Evolutionary conservation across 768 basidiomycete species (phyloP), one percentile per base, ranked within the genome.

Genomic region (Termitomyces sp.): DNA sequence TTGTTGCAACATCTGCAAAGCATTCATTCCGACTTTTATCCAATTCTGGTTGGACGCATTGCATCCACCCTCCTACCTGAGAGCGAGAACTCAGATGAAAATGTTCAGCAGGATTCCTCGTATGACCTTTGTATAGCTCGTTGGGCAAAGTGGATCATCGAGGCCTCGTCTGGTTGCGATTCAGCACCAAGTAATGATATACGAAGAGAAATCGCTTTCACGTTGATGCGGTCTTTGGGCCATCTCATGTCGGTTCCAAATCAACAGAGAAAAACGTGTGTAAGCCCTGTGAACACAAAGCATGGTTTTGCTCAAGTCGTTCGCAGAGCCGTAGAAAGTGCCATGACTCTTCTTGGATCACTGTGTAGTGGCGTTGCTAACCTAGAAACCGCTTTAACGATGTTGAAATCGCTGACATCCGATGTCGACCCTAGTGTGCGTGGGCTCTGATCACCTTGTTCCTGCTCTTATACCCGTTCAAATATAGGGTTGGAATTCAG

Each of bases 131-230:
- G 84, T 62, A 72, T 91, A 10, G 85, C 86, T 12, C 80, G 82
- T 53, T 93, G 91, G 91, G 80, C 72, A 4, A 72, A 76, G 22
- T 92, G 90, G 90, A 73, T 76, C 32, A 67, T 80, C 26, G 74
- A 79, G 38, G 72, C 65, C 13, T 78, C 73, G 71, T 70, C 70
- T 9, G 64, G 60, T 18, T 68, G 67, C 22, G 64, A 67, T 12
- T 51, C 56, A n/a, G 65, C 69, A 32, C 61, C 65, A 14, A 78
- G 76, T 28, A 62, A 63, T 16, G 75, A 81, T 56, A 57, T 84
- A 32, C 74, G 73, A 58, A 81, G 75, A 56, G 77, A 83, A 43
- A 65, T 75, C 1, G 68, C 83, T 26, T 64, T 76, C 13, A 65
- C 68, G 24, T 64, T 90, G 4, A 70, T 85, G 53, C 79, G 77